phyloP scores from a whole-genome alignment of 2,329 filamentous ascomycete genomes.

The Colletotrichum sp. region DNA sequence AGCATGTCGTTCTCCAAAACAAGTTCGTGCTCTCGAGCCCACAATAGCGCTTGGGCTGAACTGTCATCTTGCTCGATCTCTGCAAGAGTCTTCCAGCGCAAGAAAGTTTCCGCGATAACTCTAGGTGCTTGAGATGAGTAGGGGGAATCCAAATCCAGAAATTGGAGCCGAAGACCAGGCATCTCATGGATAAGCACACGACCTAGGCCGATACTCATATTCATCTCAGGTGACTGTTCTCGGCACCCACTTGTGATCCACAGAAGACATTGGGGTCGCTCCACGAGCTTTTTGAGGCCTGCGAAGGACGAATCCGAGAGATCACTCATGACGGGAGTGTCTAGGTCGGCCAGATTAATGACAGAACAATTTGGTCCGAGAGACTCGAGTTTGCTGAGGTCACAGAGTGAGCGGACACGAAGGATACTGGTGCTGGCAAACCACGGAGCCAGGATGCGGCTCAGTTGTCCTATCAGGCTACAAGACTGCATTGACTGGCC shows the following conservation, averaged over 20 bases:
- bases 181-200: slow-evolving; percentile 4
- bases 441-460: background rate
- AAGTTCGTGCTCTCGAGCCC: background rate
- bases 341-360: background rate
- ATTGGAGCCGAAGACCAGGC: background rate
- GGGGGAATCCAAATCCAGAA: background rate
- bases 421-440: background rate
- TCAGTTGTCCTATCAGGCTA: background rate
- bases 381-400: background rate
- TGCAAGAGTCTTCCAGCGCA: background rate
- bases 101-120: background rate
- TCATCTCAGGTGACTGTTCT: slow-evolving; percentile 16
- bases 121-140: background rate
- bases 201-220: slow-evolving; percentile 18
- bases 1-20: background rate
- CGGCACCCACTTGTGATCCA: slow-evolving; percentile 25
- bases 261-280: slow-evolving; percentile 15
- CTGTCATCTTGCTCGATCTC: background rate
- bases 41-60: background rate
- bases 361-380: background rate
- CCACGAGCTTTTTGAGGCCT: slow-evolving; percentile 21
- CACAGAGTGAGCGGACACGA: background rate
- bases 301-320: slow-evolving; percentile 32
- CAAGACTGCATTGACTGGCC: background rate
- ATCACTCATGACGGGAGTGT: slow-evolving; percentile 30